These are phyloP conservation scores for Alternaria brassicae DNA, from an alignment of 2,329 filamentous ascomycete species.

Conservation along the genomic window DNA sequence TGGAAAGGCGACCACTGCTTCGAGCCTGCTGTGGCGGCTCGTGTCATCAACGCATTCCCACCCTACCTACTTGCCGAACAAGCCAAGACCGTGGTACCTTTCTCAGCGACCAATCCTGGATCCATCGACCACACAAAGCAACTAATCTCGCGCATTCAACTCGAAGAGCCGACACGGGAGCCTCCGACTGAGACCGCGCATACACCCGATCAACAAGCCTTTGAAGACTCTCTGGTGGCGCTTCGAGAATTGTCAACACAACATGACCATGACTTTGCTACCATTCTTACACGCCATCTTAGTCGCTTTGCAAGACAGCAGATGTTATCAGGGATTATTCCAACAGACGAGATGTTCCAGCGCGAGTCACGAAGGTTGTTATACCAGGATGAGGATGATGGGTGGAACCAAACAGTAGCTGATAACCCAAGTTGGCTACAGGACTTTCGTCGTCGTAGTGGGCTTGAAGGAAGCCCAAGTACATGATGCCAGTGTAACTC, in stretches of 20 bases:
- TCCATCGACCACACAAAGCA: constrained; percentile 32
- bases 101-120: constrained; percentile 48
- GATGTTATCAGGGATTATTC: constrained; percentile 44
- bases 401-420: constrained; percentile 51
- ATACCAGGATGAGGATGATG: constrained; percentile 54
- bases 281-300: constrained; percentile 53
- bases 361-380: constrained; percentile 53
- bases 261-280: constrained; percentile 47
- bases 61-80: constrained; percentile 56
- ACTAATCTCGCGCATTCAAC: constrained; percentile 19
- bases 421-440: constrained; percentile 20
- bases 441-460: constrained; percentile 8
- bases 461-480: background rate
- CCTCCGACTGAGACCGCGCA: background rate
- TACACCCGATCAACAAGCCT: background rate
- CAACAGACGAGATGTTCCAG: constrained; percentile 60
- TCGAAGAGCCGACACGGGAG: constrained; percentile 4
- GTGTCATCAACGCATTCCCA: constrained; percentile 55
- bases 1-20: constrained; percentile 62
- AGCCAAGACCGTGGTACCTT: constrained; percentile 49
- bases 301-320: constrained; percentile 53
- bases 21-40: constrained; percentile 51
- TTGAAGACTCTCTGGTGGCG: background rate
- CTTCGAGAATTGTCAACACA: constrained; percentile 13
- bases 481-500: constrained; percentile 4